These are phyloP conservation scores for Pisolithus orientalis DNA, from an alignment of 768 basidiomycete species.

Conservation along the genomic window DNA sequence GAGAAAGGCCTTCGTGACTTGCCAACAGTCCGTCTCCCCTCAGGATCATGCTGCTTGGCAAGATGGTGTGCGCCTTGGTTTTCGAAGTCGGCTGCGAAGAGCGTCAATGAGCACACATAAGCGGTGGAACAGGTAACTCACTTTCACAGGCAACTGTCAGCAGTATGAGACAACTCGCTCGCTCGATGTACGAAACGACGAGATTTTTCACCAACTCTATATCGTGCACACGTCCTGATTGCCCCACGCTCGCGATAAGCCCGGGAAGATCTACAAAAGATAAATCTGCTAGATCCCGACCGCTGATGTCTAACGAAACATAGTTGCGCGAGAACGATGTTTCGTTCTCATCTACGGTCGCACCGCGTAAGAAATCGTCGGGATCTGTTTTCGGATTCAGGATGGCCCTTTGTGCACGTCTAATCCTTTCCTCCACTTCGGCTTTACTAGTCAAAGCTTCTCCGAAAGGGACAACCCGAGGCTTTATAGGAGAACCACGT, in stretches of 20 bases:
- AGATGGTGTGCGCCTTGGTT: conserved; percentile 50
- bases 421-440: conserved; percentile 46
- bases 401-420: conserved; percentile 56
- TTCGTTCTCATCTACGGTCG: conserved; percentile 6
- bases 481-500: conserved; percentile 18
- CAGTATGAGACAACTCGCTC: conserved; percentile 47
- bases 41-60: conserved; percentile 39
- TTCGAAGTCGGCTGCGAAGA: conserved; percentile 45
- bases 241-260: conserved; percentile 38
- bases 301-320: conserved; percentile 35
- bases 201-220: conserved; percentile 43
- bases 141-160: conserved; percentile 49
- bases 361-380: conserved; percentile 12
- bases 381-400: conserved; percentile 37
- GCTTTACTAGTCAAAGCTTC: conserved; percentile 31
- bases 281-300: conserved; percentile 33
- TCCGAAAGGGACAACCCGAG: conserved; percentile 37
- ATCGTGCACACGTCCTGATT: conserved; percentile 38
- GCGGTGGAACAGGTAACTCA: conserved; percentile 20
- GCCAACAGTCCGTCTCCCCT: conserved; percentile 50
- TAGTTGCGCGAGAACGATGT: conserved; percentile 35
- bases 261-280: conserved; percentile 38
- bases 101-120: background rate
- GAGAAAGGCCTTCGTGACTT: background rate
- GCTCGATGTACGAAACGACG: conserved; percentile 40